Evolutionary conservation across 768 basidiomycete species (phyloP).

Genomic region (Kwoniella heveanensis): DNA sequence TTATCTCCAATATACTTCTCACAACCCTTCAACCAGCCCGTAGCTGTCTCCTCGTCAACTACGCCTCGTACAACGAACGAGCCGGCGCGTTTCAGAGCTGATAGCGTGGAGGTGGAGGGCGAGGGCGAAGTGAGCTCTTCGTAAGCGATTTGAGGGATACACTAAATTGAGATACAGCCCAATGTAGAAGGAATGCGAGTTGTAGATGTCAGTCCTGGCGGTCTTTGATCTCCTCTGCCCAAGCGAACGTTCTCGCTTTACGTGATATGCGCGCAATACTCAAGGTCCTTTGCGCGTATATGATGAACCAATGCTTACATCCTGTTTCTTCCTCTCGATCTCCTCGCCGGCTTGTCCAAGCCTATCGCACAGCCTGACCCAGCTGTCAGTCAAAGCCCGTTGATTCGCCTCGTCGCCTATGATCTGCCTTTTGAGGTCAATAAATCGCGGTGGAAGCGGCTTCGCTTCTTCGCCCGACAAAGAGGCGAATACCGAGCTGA

Average conservation of each 20-base stretch:
- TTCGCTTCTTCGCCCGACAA: conserved; percentile 57
- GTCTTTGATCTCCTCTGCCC: too few species aligned
- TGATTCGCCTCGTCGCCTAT: conserved; percentile 42
- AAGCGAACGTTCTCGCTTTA: too few species aligned
- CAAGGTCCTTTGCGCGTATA: too few species aligned
- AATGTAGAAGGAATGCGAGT: too few species aligned
- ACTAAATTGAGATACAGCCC: too few species aligned
- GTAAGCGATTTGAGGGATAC: conserved; percentile 60
- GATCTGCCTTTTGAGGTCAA: conserved; percentile 61
- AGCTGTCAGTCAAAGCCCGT: conserved; percentile 29
- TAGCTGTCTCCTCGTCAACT: conserved; percentile 57
- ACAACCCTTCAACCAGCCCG: conserved; percentile 59
- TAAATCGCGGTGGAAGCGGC: conserved; percentile 64
- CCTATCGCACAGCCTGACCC: conserved; percentile 31
- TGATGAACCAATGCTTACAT: too few species aligned
- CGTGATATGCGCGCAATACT: too few species aligned
- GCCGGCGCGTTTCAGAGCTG: conserved; percentile 62
- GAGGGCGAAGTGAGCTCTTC: conserved; percentile 30
- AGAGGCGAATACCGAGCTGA: conserved; percentile 61
- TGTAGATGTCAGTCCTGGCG: too few species aligned
- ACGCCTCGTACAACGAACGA: conserved; percentile 65
- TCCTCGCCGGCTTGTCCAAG: conserved; percentile 58
- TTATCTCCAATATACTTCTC: conserved; percentile 44
- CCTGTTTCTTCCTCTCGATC: conserved; percentile 60
- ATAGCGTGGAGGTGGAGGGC: conserved; percentile 23